phyloP scores from a whole-genome alignment of 2,329 filamentous ascomycete genomes.

The Thielaviopsis populi region DNA sequence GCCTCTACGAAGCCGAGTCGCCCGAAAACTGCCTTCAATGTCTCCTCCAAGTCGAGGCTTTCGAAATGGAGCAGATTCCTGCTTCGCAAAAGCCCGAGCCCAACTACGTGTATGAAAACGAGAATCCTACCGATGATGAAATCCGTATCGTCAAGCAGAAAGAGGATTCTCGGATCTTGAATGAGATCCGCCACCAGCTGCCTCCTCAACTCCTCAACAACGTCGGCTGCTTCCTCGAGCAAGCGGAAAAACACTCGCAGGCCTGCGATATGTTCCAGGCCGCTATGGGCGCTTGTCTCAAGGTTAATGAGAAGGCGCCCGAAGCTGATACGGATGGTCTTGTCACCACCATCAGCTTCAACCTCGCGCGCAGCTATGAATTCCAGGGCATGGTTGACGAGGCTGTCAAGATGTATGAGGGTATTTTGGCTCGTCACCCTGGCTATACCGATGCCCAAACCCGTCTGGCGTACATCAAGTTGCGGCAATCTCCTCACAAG shows the following conservation, averaged over 20 bases:
- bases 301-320: slow-evolving; percentile 48
- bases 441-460: slow-evolving; percentile 89
- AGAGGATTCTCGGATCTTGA: slow-evolving; percentile 45
- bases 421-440: slow-evolving; percentile 65
- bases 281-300: slow-evolving; percentile 76
- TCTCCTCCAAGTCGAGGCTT: slow-evolving; percentile 77
- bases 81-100: slow-evolving; percentile 25
- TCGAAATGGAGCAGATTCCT: slow-evolving; percentile 67
- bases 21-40: slow-evolving; percentile 89
- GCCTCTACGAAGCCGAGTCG: slow-evolving; percentile 71
- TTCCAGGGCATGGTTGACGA: slow-evolving; percentile 65
- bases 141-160: slow-evolving; percentile 5
- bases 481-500: slow-evolving; percentile 65
- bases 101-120: slow-evolving; percentile 22
- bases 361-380: slow-evolving; percentile 86
- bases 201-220: slow-evolving; percentile 92
- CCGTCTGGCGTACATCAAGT: slow-evolving; percentile 75
- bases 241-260: slow-evolving; percentile 63
- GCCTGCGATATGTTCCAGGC: slow-evolving; percentile 83
- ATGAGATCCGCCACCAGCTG: slow-evolving; percentile 56
- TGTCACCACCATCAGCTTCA: slow-evolving; percentile 93
- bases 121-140: slow-evolving; percentile 4
- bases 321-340: slow-evolving; percentile 80
- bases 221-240: slow-evolving; percentile 89
- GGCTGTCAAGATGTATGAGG: slow-evolving; percentile 77